These are phyloP conservation scores for Tilletia walkeri DNA, from an alignment of 1,284 basidiomycete species.

Conservation along the genomic window DNA sequence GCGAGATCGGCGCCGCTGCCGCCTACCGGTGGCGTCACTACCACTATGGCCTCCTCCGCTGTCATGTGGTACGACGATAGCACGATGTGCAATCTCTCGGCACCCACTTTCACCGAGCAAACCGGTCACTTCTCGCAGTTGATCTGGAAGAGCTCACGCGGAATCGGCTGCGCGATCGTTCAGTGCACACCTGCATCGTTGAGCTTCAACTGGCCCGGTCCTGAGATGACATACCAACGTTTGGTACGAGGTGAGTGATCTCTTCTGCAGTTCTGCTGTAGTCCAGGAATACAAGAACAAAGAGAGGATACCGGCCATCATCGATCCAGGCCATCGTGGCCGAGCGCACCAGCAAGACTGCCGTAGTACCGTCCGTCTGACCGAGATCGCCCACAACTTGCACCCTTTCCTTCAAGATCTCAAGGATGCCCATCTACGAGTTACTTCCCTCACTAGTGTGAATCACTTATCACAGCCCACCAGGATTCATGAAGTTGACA, in stretches of 20 bases:
- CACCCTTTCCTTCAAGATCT: too few species aligned
- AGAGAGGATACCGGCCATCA: too few species aligned
- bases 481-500: too few species aligned
- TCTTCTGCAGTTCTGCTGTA: too few species aligned
- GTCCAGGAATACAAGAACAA: too few species aligned
- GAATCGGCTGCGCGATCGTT: slow-evolving; percentile 30
- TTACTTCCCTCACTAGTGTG: too few species aligned
- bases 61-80: slow-evolving; percentile 36
- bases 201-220: slow-evolving; percentile 16
- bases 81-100: slow-evolving; percentile 28
- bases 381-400: too few species aligned
- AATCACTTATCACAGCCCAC: too few species aligned
- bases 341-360: too few species aligned
- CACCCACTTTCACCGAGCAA: slow-evolving; percentile 25
- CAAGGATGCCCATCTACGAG: too few species aligned
- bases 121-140: slow-evolving; percentile 44
- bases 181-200: slow-evolving; percentile 23
- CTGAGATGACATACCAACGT: slow-evolving; percentile 25
- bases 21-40: slow-evolving; percentile 17
- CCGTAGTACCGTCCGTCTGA: too few species aligned
- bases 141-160: slow-evolving; percentile 30
- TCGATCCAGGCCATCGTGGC: too few species aligned
- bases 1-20: slow-evolving; percentile 35
- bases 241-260: slow-evolving; percentile 28
- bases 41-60: slow-evolving; percentile 25